Percentiles rank a stretch among this genome's conserved stretches.
Conservation (phyloP, 2,329 filamentous ascomycete species). For the Boeremia lycopersici region DNA sequence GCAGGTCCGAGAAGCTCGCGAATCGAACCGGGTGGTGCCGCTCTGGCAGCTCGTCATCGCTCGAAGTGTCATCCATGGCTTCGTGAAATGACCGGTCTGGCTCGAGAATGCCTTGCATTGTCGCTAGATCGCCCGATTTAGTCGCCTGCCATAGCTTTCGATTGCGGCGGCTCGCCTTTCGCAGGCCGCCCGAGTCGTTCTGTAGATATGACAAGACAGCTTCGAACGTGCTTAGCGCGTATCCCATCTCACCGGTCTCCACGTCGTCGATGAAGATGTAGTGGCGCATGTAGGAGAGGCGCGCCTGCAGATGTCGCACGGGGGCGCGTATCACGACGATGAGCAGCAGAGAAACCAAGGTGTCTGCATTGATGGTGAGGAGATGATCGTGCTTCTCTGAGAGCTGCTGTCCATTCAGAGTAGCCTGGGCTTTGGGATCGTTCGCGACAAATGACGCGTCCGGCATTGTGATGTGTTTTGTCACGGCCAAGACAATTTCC, state of each 20-base stretch:
- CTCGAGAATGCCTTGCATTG: constrained; percentile 80
- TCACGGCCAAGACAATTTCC: constrained; percentile 75
- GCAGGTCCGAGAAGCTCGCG: constrained; percentile 38
- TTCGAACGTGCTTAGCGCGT: constrained; percentile 94
- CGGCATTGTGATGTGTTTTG: constrained; percentile 78
- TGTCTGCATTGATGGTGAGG: constrained; percentile 82
- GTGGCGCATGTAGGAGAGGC: constrained; percentile 92
- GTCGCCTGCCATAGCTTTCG: constrained; percentile 86
- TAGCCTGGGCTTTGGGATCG: constrained; percentile 37
- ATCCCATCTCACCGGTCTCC: constrained; percentile 93
- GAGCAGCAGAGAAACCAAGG: constrained; percentile 86
- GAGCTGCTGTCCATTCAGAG: constrained; percentile 31
- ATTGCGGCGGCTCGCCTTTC: constrained; percentile 85
- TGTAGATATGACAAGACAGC: constrained; percentile 88
- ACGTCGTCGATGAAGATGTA: constrained; percentile 99
- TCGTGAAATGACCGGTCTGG: constrained; percentile 59
- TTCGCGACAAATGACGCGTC: constrained; percentile 41
- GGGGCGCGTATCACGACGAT: constrained; percentile 92
- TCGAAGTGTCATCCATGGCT: constrained; percentile 32
- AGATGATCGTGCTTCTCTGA: constrained; percentile 61
- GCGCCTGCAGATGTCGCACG: constrained; percentile 83
- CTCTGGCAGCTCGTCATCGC: constrained; percentile 35
- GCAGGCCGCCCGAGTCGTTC: constrained; percentile 78
- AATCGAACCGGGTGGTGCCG: constrained; percentile 40
- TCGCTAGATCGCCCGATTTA: constrained; percentile 75